Base-by-base conservation (phyloP, 768 basidiomycete genomes). In the Hygrocybe coccinea region DNA sequence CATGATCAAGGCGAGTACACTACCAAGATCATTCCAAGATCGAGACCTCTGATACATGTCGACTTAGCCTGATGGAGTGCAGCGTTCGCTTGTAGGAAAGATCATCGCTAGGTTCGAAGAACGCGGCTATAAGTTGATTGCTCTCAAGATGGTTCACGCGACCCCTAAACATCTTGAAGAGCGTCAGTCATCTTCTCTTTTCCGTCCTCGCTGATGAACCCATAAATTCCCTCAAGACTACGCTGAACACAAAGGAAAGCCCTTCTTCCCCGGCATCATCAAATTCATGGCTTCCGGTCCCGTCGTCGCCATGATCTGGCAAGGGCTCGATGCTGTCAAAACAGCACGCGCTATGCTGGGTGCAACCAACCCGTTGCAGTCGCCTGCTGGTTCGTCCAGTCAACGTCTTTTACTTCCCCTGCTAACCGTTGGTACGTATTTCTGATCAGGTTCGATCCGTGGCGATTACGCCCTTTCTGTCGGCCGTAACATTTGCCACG, bases 31-130 rank as follows among this genome's bases (percentile, higher is more conserved):
- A 21, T 37, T 34, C 4, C 21, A 55, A 24, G 4, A 39, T 35
- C 41, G 37, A 35, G 29, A 25, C 17, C 35, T 46, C 47, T 19
- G 38, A 46, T 17, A 21, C 35, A 45, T 15, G 12, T 33, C 56
- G 57, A 21, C 58, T 15, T 66, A 97, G 95, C 97, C 97, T 66
- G 97, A 99, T 76, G 97, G 95, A 73, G 97, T 99, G 78, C 93
- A 97, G 77, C 90, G 97, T 66, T 86, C 81, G 63, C 89, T 97
- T 75, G 79, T 95, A 71, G 95, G 92, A 70, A 87, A 92, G 78
- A 97, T 98, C 84, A 91, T 95, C 75, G 66, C 80, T 68, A 84
- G 95, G 65, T 98, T 99, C 75, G 97, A 99, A 84, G 85, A 89
- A 79, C 92, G 95, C 63, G 97, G 97, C 63, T 99, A 85, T 86